A percentile compares a stretch with the other conserved stretches of the same genome.
Evolutionary conservation across 108 stramenopile genomes (phyloP).

Genomic region (Nitzschia putrida): DNA sequence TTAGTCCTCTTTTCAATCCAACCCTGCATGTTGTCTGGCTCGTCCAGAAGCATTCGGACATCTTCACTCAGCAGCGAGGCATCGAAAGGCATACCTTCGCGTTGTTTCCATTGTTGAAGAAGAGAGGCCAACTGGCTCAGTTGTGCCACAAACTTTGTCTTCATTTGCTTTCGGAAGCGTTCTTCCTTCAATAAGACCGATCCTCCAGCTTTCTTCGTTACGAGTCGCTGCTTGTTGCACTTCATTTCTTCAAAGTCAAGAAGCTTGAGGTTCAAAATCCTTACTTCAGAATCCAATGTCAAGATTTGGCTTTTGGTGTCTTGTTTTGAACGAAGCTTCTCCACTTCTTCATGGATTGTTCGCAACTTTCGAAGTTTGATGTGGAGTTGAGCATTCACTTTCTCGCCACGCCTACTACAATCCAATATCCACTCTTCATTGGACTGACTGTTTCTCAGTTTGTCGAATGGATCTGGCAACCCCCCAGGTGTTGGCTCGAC

Average conservation of each 20-base stretch:
- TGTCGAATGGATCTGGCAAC: constrained; percentile 43
- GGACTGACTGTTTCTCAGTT: constrained; percentile 9
- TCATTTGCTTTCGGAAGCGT: constrained; percentile 81
- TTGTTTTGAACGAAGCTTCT: constrained; percentile 68
- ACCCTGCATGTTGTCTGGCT: constrained; percentile 60
- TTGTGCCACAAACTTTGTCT: constrained; percentile 68
- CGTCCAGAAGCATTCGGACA: constrained; percentile 63
- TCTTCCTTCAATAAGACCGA: constrained; percentile 63
- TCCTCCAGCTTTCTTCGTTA: constrained; percentile 72
- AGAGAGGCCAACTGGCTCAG: constrained; percentile 56
- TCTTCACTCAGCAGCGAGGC: constrained; percentile 79
- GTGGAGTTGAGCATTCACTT: constrained; percentile 43
- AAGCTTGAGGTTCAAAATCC: constrained; percentile 70
- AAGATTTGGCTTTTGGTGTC: constrained; percentile 79
- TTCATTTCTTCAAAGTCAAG: constrained; percentile 74
- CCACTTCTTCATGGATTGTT: constrained; percentile 78
- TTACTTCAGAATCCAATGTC: constrained; percentile 77
- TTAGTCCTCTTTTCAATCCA: constrained; percentile 75
- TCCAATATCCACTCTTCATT: constrained; percentile 69
- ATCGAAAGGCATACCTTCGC: constrained; percentile 57
- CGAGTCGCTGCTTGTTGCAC: constrained; percentile 64
- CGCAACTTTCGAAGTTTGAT: constrained; percentile 62
- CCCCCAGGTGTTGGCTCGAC: constrained; percentile 8
- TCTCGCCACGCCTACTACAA: constrained; percentile 41
- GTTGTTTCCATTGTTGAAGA: constrained; percentile 60